Conservation (phyloP, 2,329 filamentous ascomycete species). For the Stagonosporopsis tanaceti region DNA sequence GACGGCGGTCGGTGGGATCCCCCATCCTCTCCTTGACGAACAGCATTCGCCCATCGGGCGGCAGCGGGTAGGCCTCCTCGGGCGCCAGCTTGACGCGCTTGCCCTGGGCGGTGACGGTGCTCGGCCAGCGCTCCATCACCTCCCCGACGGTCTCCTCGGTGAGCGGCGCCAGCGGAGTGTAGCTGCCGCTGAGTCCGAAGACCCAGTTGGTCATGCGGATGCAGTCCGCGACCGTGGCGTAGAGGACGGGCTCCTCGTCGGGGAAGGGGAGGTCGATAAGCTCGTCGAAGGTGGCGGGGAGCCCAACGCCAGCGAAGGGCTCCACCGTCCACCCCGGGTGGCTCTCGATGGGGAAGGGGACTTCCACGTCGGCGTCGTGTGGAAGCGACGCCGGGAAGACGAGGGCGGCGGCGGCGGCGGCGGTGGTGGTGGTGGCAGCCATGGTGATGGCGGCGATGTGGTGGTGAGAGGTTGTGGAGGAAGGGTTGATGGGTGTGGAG, state of each 20-base stretch:
- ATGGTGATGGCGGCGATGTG: neutral
- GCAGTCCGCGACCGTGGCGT: neutral
- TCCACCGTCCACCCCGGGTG: neutral
- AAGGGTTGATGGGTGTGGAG: neutral
- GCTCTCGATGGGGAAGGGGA: neutral
- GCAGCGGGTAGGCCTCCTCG: neutral
- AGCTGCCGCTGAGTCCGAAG: neutral
- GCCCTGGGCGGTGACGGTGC: neutral
- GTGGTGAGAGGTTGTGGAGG: neutral
- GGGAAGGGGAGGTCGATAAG: neutral
- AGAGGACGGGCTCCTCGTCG: neutral
- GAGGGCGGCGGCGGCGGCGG: neutral
- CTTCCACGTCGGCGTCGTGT: neutral
- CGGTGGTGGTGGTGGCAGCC: neutral
- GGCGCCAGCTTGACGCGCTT: neutral
- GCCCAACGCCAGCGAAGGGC: neutral
- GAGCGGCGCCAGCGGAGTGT: neutral
- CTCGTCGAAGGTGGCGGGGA: neutral
- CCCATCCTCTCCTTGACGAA: constrained; percentile 1
- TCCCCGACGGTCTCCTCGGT: neutral
- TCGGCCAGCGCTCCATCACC: neutral
- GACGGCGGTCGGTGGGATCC: neutral
- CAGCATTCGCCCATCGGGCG: constrained; percentile 5
- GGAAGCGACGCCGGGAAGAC: neutral
- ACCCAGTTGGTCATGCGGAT: neutral